phyloP scores from a whole-genome alignment of 441 rosid species.

The Adansonia gregorii region DNA sequence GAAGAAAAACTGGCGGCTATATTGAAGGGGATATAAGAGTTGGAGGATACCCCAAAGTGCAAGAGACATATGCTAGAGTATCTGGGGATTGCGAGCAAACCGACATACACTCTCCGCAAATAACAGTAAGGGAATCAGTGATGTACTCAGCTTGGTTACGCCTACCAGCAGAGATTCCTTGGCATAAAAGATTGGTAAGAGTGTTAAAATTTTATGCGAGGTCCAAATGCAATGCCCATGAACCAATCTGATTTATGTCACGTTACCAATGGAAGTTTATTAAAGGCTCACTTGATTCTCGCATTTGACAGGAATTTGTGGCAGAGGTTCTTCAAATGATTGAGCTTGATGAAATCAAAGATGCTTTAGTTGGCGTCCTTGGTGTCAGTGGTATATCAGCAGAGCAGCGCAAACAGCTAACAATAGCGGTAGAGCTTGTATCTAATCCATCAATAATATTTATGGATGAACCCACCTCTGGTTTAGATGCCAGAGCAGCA shows the following conservation, averaged over 20 bases:
- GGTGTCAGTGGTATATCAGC: slow-evolving; percentile 38
- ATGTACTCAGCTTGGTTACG: slow-evolving; percentile 46
- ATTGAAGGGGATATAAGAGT: slow-evolving; percentile 42
- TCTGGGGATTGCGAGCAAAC: slow-evolving; percentile 39
- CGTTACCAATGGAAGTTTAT: background rate
- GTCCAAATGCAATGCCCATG: background rate
- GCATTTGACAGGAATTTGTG: slow-evolving; percentile 35
- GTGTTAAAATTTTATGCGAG: background rate
- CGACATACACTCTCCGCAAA: slow-evolving; percentile 43
- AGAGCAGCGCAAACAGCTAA: slow-evolving; percentile 40
- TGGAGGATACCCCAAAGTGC: slow-evolving; percentile 40
- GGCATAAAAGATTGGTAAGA: slow-evolving; percentile 36
- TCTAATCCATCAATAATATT: slow-evolving; percentile 43
- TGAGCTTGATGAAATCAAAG: slow-evolving; percentile 37
- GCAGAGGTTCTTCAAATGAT: slow-evolving; percentile 39
- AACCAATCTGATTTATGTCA: background rate
- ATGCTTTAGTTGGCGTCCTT: slow-evolving; percentile 38
- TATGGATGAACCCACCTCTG: slow-evolving; percentile 45
- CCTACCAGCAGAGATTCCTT: slow-evolving; percentile 29
- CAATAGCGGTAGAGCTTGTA: slow-evolving; percentile 42
- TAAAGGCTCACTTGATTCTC: slow-evolving; percentile 5
- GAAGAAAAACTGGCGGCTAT: slow-evolving; percentile 43
- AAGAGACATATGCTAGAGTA: slow-evolving; percentile 34
- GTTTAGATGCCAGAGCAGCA: slow-evolving; percentile 43
- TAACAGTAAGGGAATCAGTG: slow-evolving; percentile 42